Conservation (phyloP, 192 early-diverging fungal species). For the Helicostylum pulchrum region DNA sequence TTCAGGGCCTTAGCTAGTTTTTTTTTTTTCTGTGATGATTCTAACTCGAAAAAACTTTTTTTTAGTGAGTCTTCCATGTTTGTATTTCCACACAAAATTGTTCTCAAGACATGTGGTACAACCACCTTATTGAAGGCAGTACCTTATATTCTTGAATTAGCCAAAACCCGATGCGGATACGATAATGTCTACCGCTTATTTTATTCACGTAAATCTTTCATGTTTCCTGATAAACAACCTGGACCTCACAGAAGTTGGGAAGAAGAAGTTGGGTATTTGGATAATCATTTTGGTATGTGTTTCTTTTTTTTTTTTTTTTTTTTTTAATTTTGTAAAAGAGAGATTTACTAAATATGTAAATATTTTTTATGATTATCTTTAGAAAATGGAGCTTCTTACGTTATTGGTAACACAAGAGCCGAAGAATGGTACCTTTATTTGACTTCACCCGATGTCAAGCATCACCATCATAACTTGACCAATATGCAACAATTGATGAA, state of each 20-base stretch:
- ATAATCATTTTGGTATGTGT: conserved; percentile 56
- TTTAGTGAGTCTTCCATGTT: conserved; percentile 94
- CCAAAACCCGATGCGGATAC: conserved; percentile 57
- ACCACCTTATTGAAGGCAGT: conserved; percentile 90
- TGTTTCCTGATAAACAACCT: conserved; percentile 90
- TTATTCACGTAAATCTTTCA: conserved; percentile 94
- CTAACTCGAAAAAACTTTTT: background rate
- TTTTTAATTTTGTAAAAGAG: no score
- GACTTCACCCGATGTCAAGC: conserved; percentile 59
- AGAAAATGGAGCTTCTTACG: conserved; percentile 79
- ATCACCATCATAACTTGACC: conserved; percentile 1
- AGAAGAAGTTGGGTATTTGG: conserved; percentile 78
- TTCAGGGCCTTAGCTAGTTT: background rate
- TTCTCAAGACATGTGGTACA: conserved; percentile 98
- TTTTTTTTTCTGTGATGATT: background rate
- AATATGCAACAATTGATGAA: conserved; percentile 17
- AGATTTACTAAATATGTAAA: background rate
- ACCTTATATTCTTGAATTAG: conserved; percentile 83
- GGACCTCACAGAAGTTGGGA: conserved; percentile 90
- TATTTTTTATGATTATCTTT: background rate
- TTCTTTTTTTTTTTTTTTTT: background rate
- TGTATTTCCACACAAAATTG: conserved; percentile 91
- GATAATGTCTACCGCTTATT: conserved; percentile 78
- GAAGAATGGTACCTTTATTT: conserved; percentile 97
- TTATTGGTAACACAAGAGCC: conserved; percentile 88